A percentile compares a stretch with the other conserved stretches of the same genome.
Evolutionary conservation across 352 stramenopile genomes (phyloP).

Genomic region (Phytophthora cryptogea): DNA sequence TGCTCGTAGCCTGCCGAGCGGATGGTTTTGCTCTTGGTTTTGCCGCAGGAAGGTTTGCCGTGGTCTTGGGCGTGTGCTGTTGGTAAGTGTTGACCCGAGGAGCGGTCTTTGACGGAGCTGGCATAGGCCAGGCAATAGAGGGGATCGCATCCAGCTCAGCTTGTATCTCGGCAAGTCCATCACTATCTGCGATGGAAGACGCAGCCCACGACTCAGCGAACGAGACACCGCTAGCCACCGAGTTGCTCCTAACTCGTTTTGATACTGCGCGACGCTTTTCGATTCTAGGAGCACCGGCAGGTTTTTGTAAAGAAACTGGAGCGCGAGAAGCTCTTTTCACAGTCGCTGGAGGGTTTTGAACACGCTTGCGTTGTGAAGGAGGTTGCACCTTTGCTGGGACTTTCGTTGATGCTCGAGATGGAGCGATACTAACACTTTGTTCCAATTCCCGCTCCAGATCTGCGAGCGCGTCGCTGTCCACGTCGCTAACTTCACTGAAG

Average conservation of each 20-base stretch:
- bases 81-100: neutral
- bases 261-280: constrained; percentile 1
- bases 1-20: constrained; percentile 2
- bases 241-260: constrained; percentile 17
- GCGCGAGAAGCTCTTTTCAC: constrained; percentile 9
- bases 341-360: neutral
- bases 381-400: neutral
- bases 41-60: neutral
- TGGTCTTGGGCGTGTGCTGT: neutral
- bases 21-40: constrained; percentile 13
- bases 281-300: neutral
- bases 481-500: constrained; percentile 22
- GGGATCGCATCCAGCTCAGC: constrained; percentile 34
- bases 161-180: constrained; percentile 38
- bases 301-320: constrained; percentile 2
- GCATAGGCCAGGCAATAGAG: constrained; percentile 1
- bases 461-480: constrained; percentile 40
- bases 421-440: constrained; percentile 18
- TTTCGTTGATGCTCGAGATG: constrained; percentile 8
- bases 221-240: constrained; percentile 16
- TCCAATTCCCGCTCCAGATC: constrained; percentile 58
- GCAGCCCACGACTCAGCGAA: constrained; percentile 22
- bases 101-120: neutral
- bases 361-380: constrained; percentile 11
- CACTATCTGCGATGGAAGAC: constrained; percentile 31